These are phyloP conservation scores for Aspergillus clavatus DNA, from an alignment of 2,329 filamentous ascomycete species.

Conservation along the genomic window DNA sequence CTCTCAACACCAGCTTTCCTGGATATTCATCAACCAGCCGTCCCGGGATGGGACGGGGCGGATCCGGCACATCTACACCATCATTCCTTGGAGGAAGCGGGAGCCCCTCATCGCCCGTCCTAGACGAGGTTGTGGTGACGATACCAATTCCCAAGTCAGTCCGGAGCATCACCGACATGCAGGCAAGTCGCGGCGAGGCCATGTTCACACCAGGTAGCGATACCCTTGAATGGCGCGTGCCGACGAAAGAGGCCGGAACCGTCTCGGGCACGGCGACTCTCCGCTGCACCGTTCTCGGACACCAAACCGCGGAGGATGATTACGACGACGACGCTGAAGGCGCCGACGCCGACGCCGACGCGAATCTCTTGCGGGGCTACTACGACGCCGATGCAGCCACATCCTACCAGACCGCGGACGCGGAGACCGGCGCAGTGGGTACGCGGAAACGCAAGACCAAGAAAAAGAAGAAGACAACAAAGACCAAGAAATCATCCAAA, in stretches of 20 bases:
- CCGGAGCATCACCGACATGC: slow-evolving; percentile 75
- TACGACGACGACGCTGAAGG: slow-evolving; percentile 40
- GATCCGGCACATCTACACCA: slow-evolving; percentile 45
- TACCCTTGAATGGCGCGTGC: slow-evolving; percentile 76
- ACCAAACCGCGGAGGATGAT: slow-evolving; percentile 46
- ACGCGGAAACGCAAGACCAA: slow-evolving; percentile 31
- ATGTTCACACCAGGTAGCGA: slow-evolving; percentile 70
- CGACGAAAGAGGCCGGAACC: slow-evolving; percentile 67
- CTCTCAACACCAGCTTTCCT: slow-evolving; percentile 63
- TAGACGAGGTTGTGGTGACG: slow-evolving; percentile 74
- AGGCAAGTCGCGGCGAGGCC: slow-evolving; percentile 76
- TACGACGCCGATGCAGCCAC: slow-evolving; percentile 41
- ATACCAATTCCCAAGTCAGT: slow-evolving; percentile 76
- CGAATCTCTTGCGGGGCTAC: slow-evolving; percentile 44
- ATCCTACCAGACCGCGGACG: slow-evolving; percentile 23
- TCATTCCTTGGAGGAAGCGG: slow-evolving; percentile 52
- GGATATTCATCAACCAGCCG: slow-evolving; percentile 40
- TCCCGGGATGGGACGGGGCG: slow-evolving; percentile 36
- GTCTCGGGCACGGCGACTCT: slow-evolving; percentile 67
- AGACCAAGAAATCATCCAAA: slow-evolving; percentile 28
- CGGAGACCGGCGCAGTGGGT: slow-evolving; percentile 16
- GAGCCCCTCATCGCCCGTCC: slow-evolving; percentile 53
- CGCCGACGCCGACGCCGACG: slow-evolving; percentile 25
- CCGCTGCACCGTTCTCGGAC: slow-evolving; percentile 73
- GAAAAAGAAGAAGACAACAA: slow-evolving; percentile 36